These are phyloP conservation scores for Mortierella sp. DNA, from an alignment of 371 early-diverging fungal species.

Conservation along the genomic window DNA sequence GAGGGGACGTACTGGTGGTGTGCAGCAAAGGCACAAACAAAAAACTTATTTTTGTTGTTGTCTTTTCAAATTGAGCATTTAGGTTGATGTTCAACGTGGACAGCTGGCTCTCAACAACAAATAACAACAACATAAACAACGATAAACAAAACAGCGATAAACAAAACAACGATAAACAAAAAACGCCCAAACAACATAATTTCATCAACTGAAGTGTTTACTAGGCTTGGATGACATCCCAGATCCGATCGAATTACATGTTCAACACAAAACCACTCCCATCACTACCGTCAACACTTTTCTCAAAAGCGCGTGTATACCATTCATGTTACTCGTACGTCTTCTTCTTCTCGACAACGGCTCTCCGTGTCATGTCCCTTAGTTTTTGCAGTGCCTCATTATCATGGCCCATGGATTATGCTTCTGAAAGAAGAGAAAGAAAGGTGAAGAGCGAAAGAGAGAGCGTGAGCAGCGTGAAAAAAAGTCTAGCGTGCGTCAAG, in stretches of 20 bases:
- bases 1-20: not conserved
- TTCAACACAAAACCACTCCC: not conserved
- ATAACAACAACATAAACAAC: not conserved
- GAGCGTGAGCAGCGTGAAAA: not conserved
- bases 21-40: not conserved
- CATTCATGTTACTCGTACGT: not conserved
- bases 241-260: not conserved
- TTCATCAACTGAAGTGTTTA: too few species aligned
- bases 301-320: not conserved
- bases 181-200: not conserved
- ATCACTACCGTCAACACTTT: not conserved
- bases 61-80: not conserved
- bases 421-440: not conserved
- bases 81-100: slow-evolving; percentile 5
- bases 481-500: not conserved
- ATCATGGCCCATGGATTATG: not conserved
- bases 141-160: not conserved
- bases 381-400: not conserved
- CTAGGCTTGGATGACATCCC: not conserved
- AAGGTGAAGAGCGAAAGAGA: not conserved
- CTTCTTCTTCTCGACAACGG: not conserved
- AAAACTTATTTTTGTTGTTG: not conserved
- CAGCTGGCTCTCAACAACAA: not conserved
- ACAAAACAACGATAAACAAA: not conserved
- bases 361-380: not conserved